A percentile compares a stretch with the other conserved stretches of the same genome.
These are phyloP conservation scores for Sherardia arvensis DNA, from an alignment of 257 asterid species.

Conservation along the genomic window DNA sequence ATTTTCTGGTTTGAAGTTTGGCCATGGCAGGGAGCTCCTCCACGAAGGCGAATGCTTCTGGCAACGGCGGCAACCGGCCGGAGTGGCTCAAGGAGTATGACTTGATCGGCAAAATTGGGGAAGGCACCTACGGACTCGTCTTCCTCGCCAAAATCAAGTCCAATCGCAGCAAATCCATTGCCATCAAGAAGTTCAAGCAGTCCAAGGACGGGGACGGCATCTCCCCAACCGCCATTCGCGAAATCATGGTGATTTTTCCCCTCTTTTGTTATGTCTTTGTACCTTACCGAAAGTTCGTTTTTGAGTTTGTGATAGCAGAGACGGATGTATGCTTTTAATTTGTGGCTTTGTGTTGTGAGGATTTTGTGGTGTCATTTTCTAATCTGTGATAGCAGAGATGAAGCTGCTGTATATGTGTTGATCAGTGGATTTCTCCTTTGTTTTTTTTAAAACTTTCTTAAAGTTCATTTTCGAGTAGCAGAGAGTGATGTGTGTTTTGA, in stretches of 20 bases:
- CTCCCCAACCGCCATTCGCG: slow-evolving; percentile 98
- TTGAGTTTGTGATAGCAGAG: background rate
- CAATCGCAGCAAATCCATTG: slow-evolving; percentile 70
- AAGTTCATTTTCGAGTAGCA: background rate
- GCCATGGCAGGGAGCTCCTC: slow-evolving; percentile 19
- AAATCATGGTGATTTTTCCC: slow-evolving; percentile 59
- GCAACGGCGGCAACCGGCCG: slow-evolving; percentile 38
- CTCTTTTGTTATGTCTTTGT: background rate
- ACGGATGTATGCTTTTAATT: background rate
- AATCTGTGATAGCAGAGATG: background rate
- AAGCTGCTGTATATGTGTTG: background rate
- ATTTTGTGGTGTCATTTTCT: background rate
- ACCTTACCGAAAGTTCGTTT: background rate
- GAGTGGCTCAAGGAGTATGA: slow-evolving; percentile 98
- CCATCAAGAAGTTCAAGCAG: slow-evolving; percentile 96
- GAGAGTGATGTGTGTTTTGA: background rate
- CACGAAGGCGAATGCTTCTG: slow-evolving; percentile 11
- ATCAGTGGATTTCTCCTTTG: background rate
- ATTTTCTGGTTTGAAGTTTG: background rate
- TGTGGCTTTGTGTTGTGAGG: background rate
- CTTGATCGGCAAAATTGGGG: slow-evolving; percentile 90
- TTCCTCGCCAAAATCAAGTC: slow-evolving; percentile 81
- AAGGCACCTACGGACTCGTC: slow-evolving; percentile 95
- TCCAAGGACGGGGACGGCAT: slow-evolving; percentile 97
- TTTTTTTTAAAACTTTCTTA: no score